Evolutionary conservation across 768 basidiomycete species (phyloP), one percentile per base, ranked within the genome.

Genomic region (Auricularia sp.): DNA sequence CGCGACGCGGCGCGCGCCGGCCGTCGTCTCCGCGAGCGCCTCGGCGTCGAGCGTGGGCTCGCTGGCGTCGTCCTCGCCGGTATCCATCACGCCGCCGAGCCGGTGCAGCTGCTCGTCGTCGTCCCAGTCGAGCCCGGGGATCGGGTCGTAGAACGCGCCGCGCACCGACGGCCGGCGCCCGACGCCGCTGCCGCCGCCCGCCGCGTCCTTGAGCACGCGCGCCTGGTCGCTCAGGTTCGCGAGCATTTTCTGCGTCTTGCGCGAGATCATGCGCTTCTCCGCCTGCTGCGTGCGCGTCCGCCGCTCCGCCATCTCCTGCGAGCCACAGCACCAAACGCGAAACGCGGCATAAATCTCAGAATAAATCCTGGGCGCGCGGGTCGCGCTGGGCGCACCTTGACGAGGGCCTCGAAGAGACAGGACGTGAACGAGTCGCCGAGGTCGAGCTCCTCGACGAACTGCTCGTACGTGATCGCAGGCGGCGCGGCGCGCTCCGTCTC

Each of bases 381-480:
- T 10, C 39, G 35, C 51, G 58, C 16, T 61, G 59, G 54, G 8
- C 83, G 73, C 70, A 92, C 90, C 77, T 88, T 89, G 71, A 92
- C 90, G 56, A 92, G 79, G 61, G 89, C 82, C 66, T 92, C 90
- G 65, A 91, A 76, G 62, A 92, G 72, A 0, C 87, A 82, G 3
- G 89, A 83, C 0, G 90, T 91, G 74, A 92, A 92, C 0, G 88
- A 85, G 72, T 92, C 90, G 16, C 89, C 90, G 29, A 81, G 81
- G 71, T 92, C 89, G 61, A 92, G 77, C 35, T 90, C 88, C 68
- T 86, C 82, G 21, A 91, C 87, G 68, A 92, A 91, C 35, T 81
- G 75, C 73, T 91, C 86, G 71, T 89, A 92, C 63, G 79, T 85
- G 67, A 92, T 90, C 47, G 76, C 75, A 3, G 86, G 81, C 70